Evolutionary conservation across 305 asterid species (phyloP).

Genomic region (Euphrasia arctica): DNA sequence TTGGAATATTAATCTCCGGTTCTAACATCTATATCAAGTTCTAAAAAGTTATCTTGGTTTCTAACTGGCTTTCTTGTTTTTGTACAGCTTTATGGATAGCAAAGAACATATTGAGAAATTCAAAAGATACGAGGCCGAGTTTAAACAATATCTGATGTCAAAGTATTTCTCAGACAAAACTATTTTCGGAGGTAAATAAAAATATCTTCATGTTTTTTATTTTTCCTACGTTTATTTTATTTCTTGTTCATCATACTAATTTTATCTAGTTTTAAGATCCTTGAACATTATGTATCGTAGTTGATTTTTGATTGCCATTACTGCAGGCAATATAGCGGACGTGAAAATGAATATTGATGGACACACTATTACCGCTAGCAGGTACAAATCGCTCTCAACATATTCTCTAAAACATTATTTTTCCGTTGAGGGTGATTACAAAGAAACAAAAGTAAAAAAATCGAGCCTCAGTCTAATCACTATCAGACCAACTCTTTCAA

Average conservation of each 20-base stretch:
- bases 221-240: not conserved
- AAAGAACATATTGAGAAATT: slow-evolving; percentile 49
- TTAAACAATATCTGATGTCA: slow-evolving; percentile 50
- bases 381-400: slow-evolving; percentile 34
- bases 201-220: not conserved
- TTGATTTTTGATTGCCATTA: slow-evolving; percentile 20
- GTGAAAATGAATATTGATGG: slow-evolving; percentile 81
- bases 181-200: slow-evolving; percentile 67
- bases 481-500: not conserved
- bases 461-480: not conserved
- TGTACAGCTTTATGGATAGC: slow-evolving; percentile 43
- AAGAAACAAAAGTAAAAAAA: not conserved
- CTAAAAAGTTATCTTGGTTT: slow-evolving; percentile 11
- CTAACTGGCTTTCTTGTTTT: slow-evolving; percentile 20
- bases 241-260: not conserved
- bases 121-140: slow-evolving; percentile 63
- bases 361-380: slow-evolving; percentile 69
- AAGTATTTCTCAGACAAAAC: slow-evolving; percentile 91
- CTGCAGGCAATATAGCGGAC: slow-evolving; percentile 76
- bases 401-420: not conserved
- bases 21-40: not conserved
- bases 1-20: too few relatives aligned
- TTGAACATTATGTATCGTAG: slow-evolving; percentile 10
- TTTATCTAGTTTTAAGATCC: not conserved
- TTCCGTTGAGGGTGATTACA: not conserved